Conservation (phyloP, 2,329 filamentous ascomycete species). For the Diplodia scrobiculata region DNA sequence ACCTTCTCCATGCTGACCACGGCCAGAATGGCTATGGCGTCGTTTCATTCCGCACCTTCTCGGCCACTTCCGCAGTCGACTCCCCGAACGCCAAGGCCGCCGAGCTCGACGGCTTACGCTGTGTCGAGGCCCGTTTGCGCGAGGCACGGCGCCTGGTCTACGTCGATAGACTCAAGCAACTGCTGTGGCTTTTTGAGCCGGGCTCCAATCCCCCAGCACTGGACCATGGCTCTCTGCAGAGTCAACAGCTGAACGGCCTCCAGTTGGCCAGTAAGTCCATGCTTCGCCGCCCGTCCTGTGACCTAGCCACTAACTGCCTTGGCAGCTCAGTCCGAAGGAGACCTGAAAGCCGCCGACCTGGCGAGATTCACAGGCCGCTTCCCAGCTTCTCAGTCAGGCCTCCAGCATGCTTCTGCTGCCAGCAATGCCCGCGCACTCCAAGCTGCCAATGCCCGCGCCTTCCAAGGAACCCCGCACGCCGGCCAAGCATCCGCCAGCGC, state of each 20-base stretch:
- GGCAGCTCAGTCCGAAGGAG: slow-evolving; percentile 37
- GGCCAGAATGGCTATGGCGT: slow-evolving; percentile 19
- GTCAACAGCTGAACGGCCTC: slow-evolving; percentile 23
- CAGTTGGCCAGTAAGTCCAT: slow-evolving; percentile 5
- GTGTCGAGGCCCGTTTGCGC: slow-evolving; percentile 27
- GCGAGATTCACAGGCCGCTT: slow-evolving; percentile 38
- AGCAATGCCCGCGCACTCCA: slow-evolving; percentile 30
- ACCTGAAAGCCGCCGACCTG: slow-evolving; percentile 42
- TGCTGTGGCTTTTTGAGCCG: slow-evolving; percentile 30
- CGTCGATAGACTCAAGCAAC: slow-evolving; percentile 16
- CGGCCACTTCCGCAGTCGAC: slow-evolving; percentile 8
- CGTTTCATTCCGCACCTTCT: slow-evolving; percentile 21
- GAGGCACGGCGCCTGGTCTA: slow-evolving; percentile 20
- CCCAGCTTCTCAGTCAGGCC: slow-evolving; percentile 32
- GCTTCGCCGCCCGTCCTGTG: neutral
- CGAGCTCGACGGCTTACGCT: slow-evolving; percentile 13
- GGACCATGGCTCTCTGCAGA: slow-evolving; percentile 25
- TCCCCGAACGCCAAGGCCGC: neutral
- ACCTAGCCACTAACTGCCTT: slow-evolving; percentile 33
- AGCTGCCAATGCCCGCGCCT: slow-evolving; percentile 32
- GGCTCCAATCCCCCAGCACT: slow-evolving; percentile 12
- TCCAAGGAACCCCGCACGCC: slow-evolving; percentile 33
- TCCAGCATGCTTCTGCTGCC: slow-evolving; percentile 26
- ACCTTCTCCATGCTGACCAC: neutral
- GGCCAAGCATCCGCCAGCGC: neutral